phyloP scores from a whole-genome alignment of 2,329 filamentous ascomycete species.

The Cercospora citrullina region DNA sequence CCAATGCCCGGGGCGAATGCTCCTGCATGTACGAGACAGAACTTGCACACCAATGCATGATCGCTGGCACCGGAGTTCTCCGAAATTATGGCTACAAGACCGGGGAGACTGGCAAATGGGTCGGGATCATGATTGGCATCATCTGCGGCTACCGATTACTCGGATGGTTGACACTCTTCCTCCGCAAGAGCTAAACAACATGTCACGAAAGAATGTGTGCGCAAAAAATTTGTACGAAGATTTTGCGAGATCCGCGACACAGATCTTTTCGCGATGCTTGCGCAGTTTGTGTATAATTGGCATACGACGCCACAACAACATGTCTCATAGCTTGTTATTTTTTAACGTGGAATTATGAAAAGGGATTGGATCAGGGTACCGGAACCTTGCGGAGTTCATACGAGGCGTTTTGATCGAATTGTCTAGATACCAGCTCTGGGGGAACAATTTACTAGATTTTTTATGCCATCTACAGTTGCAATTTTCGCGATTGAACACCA shows the following conservation, averaged over 20 bases:
- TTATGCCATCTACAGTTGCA: neutral
- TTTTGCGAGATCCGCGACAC: neutral
- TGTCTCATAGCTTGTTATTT: neutral
- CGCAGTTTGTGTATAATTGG: neutral
- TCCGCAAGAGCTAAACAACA: slow-evolving; percentile 36
- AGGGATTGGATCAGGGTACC: neutral
- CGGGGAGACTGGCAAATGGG: slow-evolving; percentile 65
- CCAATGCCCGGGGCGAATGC: slow-evolving; percentile 48
- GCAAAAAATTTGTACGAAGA: neutral
- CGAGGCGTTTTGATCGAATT: neutral
- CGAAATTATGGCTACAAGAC: slow-evolving; percentile 67
- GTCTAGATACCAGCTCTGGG: neutral
- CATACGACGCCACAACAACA: neutral
- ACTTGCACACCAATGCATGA: slow-evolving; percentile 64
- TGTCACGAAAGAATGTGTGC: neutral
- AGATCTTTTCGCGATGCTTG: neutral
- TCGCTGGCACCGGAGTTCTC: slow-evolving; percentile 70
- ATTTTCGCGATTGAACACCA: neutral
- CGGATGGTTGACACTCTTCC: slow-evolving; percentile 62
- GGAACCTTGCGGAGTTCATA: neutral
- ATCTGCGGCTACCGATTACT: slow-evolving; percentile 70
- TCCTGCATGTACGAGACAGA: slow-evolving; percentile 70
- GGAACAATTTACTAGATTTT: neutral
- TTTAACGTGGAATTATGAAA: neutral
- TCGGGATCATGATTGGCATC: slow-evolving; percentile 76